Conservation (phyloP, 495 filamentous ascomycete species). For the Hypoxylon crocopeplum region DNA sequence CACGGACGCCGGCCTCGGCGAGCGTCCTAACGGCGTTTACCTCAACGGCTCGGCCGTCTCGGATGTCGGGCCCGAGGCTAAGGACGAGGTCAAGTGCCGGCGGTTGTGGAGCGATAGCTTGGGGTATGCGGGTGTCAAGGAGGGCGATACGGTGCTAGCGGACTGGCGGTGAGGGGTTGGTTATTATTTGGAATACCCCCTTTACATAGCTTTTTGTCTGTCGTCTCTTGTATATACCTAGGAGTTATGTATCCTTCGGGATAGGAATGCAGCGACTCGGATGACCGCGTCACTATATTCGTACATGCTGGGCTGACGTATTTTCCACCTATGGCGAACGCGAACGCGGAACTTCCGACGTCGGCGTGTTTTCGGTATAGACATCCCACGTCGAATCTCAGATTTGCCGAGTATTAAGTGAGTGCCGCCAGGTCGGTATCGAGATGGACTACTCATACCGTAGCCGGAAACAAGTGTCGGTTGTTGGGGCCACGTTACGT, state of each 20-base stretch:
- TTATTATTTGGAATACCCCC: neutral
- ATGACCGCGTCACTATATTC: too few relatives aligned
- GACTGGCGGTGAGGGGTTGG: constrained; percentile 41
- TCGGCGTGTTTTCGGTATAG: constrained; percentile 5
- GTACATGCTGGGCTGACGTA: too few relatives aligned
- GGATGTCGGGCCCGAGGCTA: constrained; percentile 41
- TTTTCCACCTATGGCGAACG: too few relatives aligned
- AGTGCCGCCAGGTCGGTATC: constrained; percentile 39
- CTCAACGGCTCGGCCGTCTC: constrained; percentile 37
- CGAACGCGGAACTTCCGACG: constrained; percentile 1
- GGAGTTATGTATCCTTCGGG: too few relatives aligned
- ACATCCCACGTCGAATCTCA: neutral
- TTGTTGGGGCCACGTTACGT: constrained; percentile 8
- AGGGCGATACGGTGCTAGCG: constrained; percentile 45
- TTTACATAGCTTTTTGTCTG: too few relatives aligned
- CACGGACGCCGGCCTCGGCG: constrained; percentile 33
- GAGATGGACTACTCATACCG: constrained; percentile 8
- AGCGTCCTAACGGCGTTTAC: constrained; percentile 43
- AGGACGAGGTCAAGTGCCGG: constrained; percentile 45
- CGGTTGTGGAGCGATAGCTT: constrained; percentile 45
- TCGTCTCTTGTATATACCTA: too few relatives aligned
- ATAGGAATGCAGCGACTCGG: too few relatives aligned
- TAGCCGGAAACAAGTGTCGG: constrained; percentile 14
- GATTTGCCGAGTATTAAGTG: constrained; percentile 28
- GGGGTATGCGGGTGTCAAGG: constrained; percentile 41